phyloP scores from a whole-genome alignment of 331 rosid species.

The Telfairia occidentalis region DNA sequence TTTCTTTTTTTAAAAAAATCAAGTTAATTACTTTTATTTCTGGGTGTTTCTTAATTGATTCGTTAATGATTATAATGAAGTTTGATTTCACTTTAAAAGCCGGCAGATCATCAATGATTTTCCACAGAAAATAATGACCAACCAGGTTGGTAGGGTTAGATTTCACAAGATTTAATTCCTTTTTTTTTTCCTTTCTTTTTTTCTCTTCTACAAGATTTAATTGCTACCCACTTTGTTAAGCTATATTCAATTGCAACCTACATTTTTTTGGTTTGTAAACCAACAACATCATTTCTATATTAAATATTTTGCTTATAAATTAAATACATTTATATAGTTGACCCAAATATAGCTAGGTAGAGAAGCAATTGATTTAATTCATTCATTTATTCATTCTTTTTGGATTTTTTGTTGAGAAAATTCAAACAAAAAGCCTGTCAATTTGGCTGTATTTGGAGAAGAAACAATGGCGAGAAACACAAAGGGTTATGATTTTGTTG shows the following conservation, averaged over 20 bases:
- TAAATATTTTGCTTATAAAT: not conserved
- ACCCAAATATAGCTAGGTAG: not conserved
- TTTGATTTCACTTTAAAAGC: slow-evolving; percentile 4
- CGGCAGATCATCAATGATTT: slow-evolving; percentile 7
- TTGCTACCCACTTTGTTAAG: slow-evolving; percentile 7
- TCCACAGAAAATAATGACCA: not conserved
- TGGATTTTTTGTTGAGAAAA: not conserved
- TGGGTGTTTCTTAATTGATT: not conserved
- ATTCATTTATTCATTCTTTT: not conserved
- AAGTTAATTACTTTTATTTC: not conserved
- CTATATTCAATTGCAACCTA: not conserved
- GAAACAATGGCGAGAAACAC: slow-evolving; percentile 17
- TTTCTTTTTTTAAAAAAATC: too few relatives aligned
- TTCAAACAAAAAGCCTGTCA: not conserved
- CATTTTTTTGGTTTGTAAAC: not conserved
- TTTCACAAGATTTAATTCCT: not conserved
- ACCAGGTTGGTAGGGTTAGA: slow-evolving; percentile 15
- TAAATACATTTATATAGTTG: not conserved
- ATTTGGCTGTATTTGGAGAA: slow-evolving; percentile 6
- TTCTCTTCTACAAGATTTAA: slow-evolving; percentile 2
- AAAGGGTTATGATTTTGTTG: not conserved
- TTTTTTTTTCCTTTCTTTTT: not conserved
- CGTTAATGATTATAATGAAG: not conserved
- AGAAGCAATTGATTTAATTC: not conserved
- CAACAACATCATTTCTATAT: not conserved